Evolutionary conservation across 106 monocot species (phyloP).

Genomic region (Iris macrosiphon): DNA sequence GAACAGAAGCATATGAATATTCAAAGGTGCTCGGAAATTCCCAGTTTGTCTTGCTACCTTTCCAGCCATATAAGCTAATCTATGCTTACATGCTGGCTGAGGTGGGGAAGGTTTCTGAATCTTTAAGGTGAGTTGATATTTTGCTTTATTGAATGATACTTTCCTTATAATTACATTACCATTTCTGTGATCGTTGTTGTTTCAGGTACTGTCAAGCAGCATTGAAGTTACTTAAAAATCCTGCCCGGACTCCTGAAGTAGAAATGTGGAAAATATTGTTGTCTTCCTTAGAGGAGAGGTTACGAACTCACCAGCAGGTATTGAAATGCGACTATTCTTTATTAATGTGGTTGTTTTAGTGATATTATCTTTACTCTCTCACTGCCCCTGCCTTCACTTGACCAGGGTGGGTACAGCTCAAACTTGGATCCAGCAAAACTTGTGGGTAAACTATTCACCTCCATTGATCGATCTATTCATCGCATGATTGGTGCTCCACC

Average conservation of each 20-base stretch:
- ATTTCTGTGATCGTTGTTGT: neutral
- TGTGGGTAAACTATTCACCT: slow-evolving; percentile 81
- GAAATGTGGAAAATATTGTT: slow-evolving; percentile 71
- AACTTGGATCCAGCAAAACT: slow-evolving; percentile 80
- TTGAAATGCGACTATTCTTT: too few species aligned
- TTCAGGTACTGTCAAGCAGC: slow-evolving; percentile 94
- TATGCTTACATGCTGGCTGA: slow-evolving; percentile 98
- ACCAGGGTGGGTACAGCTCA: slow-evolving; percentile 78
- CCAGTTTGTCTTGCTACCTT: slow-evolving; percentile 73
- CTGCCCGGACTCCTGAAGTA: slow-evolving; percentile 70
- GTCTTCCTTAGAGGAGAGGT: slow-evolving; percentile 79
- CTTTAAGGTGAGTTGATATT: slow-evolving; percentile 50
- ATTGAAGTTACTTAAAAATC: slow-evolving; percentile 64
- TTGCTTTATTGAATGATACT: slow-evolving; percentile 9
- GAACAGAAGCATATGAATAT: slow-evolving; percentile 95
- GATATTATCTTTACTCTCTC: slow-evolving; percentile 8
- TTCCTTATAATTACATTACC: neutral
- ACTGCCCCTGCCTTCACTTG: too few species aligned
- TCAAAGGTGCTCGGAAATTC: slow-evolving; percentile 96
- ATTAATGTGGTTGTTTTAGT: too few species aligned
- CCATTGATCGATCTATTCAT: slow-evolving; percentile 78
- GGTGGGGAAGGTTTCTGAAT: slow-evolving; percentile 86
- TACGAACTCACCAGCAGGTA: slow-evolving; percentile 88
- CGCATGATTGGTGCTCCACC: slow-evolving; percentile 92
- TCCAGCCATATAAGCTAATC: slow-evolving; percentile 94